Evolutionary conservation across 2,329 filamentous ascomycete species (phyloP), one percentile per base, ranked within the genome.

Genomic region (Cytospora mali): DNA sequence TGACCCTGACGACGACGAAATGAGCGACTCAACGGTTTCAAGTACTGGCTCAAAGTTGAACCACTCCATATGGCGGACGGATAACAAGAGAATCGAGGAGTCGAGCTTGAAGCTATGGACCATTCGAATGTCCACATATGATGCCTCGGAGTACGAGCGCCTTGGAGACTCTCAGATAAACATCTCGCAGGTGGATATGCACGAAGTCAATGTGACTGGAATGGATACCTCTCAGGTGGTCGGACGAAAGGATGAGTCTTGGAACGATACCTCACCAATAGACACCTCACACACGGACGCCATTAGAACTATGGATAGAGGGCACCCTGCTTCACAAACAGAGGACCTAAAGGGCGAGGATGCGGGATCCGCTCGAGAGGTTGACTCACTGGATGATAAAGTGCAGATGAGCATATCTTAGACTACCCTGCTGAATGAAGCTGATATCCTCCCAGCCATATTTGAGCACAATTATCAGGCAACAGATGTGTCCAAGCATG

Each of bases 101-200:
- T 81, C 79, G 53, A 79, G 74, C 58, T 69, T 82, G 27, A 81
- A 79, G 69, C 70, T 81, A 64, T 81, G 80, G 80, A 77, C 72
- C 57, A 71, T 80, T 31, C 67, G 66, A 6, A 52, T 61, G 6
- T 33, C 46, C 3, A 16, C 42, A 14, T 27, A 51, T 33, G 46
- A 65, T 13, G 42, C 42, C 35, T 55, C 65, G 4, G 53, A 61
- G 0, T 62, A 54, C 4, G 62, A 52, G 25, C n/a, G n/a, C n/a
- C n/a, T n/a, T n/a, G 59, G 54, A 48, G 54, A 46, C 6, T 29
- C 58, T 29, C 53, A 59, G 35, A 61, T 56, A 27, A 25, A 23
- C 27, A 18, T 31, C 23, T 42, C 54, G 16, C n/a, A n/a, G 48
- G 18, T 49, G 54, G 33, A 42, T 5, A 29, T 16, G 27, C 39